Percentiles rank a stretch among this genome's conserved stretches.
These are phyloP conservation scores for Coemansia sp. DNA, from an alignment of 192 early-diverging fungal species.

Conservation along the genomic window DNA sequence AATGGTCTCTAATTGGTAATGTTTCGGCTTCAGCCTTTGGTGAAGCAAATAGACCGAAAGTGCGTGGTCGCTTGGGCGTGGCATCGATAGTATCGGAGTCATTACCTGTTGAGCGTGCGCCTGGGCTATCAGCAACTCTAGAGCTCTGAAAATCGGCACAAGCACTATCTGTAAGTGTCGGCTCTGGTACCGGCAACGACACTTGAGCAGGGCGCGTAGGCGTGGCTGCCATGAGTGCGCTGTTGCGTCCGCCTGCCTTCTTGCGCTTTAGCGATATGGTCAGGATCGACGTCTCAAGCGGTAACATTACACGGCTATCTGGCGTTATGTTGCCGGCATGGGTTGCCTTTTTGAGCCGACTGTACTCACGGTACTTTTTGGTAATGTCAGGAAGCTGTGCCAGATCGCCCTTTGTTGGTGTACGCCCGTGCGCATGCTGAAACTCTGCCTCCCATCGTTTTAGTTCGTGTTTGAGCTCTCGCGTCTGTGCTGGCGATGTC, in stretches of 20 bases:
- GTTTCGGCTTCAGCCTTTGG: background rate
- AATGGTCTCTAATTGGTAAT: background rate
- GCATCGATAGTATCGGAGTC: background rate
- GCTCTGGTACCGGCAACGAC: no score
- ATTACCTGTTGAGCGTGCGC: background rate
- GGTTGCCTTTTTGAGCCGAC: conserved; percentile 29
- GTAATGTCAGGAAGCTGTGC: conserved; percentile 27
- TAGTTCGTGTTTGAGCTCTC: conserved; percentile 46
- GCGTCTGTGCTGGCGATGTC: background rate
- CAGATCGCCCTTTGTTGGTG: conserved; percentile 35
- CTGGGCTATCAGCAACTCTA: background rate
- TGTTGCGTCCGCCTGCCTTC: background rate
- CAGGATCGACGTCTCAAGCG: conserved; percentile 33
- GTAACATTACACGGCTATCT: conserved; percentile 11
- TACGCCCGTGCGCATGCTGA: conserved; percentile 28
- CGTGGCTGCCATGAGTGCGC: background rate
- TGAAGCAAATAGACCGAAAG: background rate
- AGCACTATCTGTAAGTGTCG: background rate
- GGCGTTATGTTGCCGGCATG: background rate
- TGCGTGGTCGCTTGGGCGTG: conserved; percentile 35
- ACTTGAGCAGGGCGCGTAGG: background rate
- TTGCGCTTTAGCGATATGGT: conserved; percentile 39
- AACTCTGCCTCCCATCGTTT: conserved; percentile 49
- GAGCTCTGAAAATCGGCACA: background rate
- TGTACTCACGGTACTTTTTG: conserved; percentile 44